Evolutionary conservation across 192 early-diverging fungal species (phyloP), one percentile per base, ranked within the genome.

Genomic region (Coemansia sp.): DNA sequence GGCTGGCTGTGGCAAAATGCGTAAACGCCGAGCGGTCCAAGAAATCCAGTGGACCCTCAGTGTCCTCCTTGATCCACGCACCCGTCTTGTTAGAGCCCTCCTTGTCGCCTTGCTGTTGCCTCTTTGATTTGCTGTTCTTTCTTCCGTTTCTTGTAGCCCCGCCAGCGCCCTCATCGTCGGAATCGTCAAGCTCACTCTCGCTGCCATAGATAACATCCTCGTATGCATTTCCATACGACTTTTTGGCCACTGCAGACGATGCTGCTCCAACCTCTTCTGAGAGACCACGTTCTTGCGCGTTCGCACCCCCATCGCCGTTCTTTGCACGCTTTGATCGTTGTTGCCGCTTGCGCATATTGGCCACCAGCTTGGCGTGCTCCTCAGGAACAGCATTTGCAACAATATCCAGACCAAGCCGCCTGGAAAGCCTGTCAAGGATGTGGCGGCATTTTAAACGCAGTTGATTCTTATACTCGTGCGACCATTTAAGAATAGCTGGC

Each of bases 381-480:
- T 95, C 91, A 16, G 97, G 96, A 0, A 93, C 90, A 63, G 88
- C 85, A 37, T 85, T 85, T 61, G 89, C 91, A 12, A 99, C 83
- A 16, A 84, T 83, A 18, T 98, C 95, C 55, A 84, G 54, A 3
- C 76, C 88, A 73, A 98, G 94, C 19, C 90, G 87, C 54, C 95
- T 89, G 41, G 92, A 89, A 19, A 99, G 83, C 46, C 96, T 88
- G 71, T 99, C 96, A 41, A 98, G 86, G 32, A 97, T 90, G 67
- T 99, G 96, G 36, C 92, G 88, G 49, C 94, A 91, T 71, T 94
- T 94, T 42, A 90, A 81, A 67, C 95, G 95, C 85, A 99, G 92
- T 72, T 93, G 88, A 65, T 88, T 89, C 71, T 91, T 92, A 82
- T 94, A 94, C 61, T 92, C 89, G 66, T 93, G 86, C 10, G 91